These are phyloP conservation scores for Ustilago bromivora DNA, from an alignment of 1,284 basidiomycete species.

Conservation along the genomic window DNA sequence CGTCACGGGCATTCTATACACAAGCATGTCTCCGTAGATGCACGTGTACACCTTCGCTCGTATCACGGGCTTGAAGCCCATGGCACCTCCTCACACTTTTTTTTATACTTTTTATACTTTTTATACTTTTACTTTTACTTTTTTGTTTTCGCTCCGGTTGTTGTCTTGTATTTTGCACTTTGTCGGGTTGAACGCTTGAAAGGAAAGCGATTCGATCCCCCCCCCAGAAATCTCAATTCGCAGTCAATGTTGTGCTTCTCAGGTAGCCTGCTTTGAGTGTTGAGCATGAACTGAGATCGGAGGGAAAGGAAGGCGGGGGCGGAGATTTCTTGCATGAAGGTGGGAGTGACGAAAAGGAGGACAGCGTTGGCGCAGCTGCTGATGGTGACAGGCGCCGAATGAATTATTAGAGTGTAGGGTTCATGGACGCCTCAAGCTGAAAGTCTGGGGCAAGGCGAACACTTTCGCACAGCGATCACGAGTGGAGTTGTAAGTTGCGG, in stretches of 20 bases:
- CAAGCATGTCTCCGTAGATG: neutral
- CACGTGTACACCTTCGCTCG: neutral
- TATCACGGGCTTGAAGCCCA: constrained; percentile 1
- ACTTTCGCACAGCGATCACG: neutral
- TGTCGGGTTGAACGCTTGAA: constrained; percentile 5
- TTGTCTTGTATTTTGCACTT: constrained; percentile 9
- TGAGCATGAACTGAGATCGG: neutral
- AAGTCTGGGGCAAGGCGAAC: neutral
- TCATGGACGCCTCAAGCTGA: neutral
- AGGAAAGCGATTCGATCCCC: constrained; percentile 8
- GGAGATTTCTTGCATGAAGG: neutral
- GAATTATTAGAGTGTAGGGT: neutral
- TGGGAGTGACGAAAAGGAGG: neutral
- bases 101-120: neutral
- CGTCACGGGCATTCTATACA: neutral
- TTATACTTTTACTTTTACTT: too few species aligned
- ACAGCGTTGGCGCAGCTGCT: neutral
- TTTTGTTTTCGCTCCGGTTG: neutral
- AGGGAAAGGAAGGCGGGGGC: neutral
- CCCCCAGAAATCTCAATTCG: neutral
- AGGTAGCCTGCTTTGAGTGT: neutral
- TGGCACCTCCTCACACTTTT: neutral
- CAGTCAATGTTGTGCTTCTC: neutral
- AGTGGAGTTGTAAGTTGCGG: neutral
- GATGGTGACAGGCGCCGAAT: neutral